Percentiles rank a stretch among this genome's conserved stretches.
These are phyloP conservation scores for Rhizopogon sp. DNA, from an alignment of 768 basidiomycete genomes.

Conservation along the genomic window DNA sequence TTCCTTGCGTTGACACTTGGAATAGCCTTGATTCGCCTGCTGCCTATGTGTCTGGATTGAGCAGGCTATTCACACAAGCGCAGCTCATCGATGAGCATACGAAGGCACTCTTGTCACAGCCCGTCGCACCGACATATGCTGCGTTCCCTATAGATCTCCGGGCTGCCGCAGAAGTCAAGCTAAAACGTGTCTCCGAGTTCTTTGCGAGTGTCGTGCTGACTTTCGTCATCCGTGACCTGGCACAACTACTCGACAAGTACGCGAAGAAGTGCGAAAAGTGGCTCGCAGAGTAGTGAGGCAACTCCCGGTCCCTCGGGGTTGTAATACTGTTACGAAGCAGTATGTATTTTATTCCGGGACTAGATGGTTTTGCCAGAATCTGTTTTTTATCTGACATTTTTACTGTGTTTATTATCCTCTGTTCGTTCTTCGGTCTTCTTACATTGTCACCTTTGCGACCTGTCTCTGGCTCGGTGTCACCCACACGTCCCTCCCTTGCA, in stretches of 20 bases:
- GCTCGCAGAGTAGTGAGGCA: conserved; percentile 63
- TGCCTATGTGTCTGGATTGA: conserved; percentile 73
- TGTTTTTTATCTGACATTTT: conserved; percentile 22
- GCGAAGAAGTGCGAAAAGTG: conserved; percentile 92
- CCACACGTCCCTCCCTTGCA: conserved; percentile 13
- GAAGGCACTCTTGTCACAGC: conserved; percentile 61
- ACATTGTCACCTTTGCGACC: conserved; percentile 8
- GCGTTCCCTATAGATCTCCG: conserved; percentile 65
- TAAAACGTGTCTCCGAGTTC: conserved; percentile 85
- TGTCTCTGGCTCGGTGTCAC: conserved; percentile 8
- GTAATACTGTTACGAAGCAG: conserved; percentile 22
- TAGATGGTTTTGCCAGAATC: conserved; percentile 21
- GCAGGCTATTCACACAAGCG: conserved; percentile 64
- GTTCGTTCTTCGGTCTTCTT: conserved; percentile 11
- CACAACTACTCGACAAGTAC: conserved; percentile 86
- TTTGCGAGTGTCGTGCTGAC: conserved; percentile 85
- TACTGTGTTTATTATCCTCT: conserved; percentile 4
- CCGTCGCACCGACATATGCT: conserved; percentile 67
- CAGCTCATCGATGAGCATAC: conserved; percentile 89
- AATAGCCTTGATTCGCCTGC: conserved; percentile 83
- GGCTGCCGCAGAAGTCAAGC: conserved; percentile 60
- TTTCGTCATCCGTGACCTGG: conserved; percentile 85
- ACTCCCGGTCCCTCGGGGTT: conserved; percentile 12
- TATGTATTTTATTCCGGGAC: conserved; percentile 31
- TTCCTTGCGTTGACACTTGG: conserved; percentile 10